Evolutionary conservation across 2,329 filamentous ascomycete genomes (phyloP), one percentile per base, ranked within the genome.

Genomic region (Aureobasidium lini): DNA sequence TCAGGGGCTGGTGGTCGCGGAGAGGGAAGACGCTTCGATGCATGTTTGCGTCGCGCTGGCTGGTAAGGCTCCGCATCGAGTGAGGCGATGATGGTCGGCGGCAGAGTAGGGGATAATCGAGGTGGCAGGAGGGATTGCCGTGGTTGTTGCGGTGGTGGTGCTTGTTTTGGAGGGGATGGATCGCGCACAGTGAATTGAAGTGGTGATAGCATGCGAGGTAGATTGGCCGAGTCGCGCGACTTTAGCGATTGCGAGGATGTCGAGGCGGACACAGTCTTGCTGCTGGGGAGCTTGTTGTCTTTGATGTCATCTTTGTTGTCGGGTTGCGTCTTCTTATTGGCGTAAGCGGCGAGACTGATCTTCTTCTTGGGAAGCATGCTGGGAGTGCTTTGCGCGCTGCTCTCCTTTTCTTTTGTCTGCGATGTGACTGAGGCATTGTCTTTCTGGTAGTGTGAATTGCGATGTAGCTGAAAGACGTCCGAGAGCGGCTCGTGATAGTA

Each of bases 321-420:
- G 81, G 82, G 73, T 58, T 71, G 75, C 62, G 72, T 77, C 67
- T 76, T 69, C 64, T 83, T 83, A 62, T 77, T 81, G 70, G 82
- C 84, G 70, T 85, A 86, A 40, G 81, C 82, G 43, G 77, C 81
- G 57, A 86, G 70, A 58, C 75, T 84, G 62, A 86, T 84, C 70
- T 84, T 85, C 74, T 84, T 85, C 72, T 82, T 84, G 28, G 76
- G 75, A 11, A 65, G 70, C 56, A 67, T 71, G 46, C 65, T 72
- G 31, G 78, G 74, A 18, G 75, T 77, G 63, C 70, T 73, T 60
- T 71, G 70, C 29, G 72, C 72, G 63, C 71, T 73, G 23, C 62
- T 46, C 29, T 49, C 57, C 7, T 32, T 39, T 28, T 46, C 47
- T 9, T 43, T 40, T 32, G 52, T 32, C 8, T 56, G 39, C 3